Evolutionary conservation across 352 stramenopile species (phyloP).

Genomic region (Peronospora destructor): DNA sequence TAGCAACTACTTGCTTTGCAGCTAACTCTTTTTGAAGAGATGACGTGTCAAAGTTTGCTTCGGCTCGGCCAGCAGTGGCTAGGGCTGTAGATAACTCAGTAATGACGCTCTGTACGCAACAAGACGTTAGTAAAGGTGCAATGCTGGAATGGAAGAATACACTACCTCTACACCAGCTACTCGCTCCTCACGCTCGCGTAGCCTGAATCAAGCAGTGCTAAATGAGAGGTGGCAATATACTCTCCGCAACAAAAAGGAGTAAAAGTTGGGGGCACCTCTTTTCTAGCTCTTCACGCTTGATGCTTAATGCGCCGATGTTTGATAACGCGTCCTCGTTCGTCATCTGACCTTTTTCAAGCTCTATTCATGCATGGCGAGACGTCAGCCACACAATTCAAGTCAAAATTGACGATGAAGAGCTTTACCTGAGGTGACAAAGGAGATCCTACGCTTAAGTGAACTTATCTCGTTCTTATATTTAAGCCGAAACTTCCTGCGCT

Average conservation of each 20-base stretch:
- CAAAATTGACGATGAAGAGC: background rate
- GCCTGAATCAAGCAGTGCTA: constrained; percentile 15
- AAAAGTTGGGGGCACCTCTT: constrained; percentile 17
- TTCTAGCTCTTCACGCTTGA: constrained; percentile 28
- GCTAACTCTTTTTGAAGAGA: constrained; percentile 17
- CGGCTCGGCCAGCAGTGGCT: constrained; percentile 6
- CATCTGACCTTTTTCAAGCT: constrained; percentile 44
- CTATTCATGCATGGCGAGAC: constrained; percentile 15
- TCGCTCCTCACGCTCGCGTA: constrained; percentile 24
- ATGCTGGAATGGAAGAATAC: background rate
- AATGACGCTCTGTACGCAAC: constrained; percentile 23
- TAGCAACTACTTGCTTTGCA: constrained; percentile 12
- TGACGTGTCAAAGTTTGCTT: constrained; percentile 10
- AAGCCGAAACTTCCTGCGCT: constrained; percentile 37
- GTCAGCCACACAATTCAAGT: background rate
- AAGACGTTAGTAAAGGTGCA: constrained; percentile 7
- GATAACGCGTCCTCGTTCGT: constrained; percentile 41
- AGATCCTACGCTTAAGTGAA: constrained; percentile 34
- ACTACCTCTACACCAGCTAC: constrained; percentile 28
- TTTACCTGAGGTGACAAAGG: constrained; percentile 34
- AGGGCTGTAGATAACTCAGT: constrained; percentile 28
- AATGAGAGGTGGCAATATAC: background rate
- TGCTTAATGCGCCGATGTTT: constrained; percentile 20
- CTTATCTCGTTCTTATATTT: constrained; percentile 44
- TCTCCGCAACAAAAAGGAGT: background rate